These are phyloP conservation scores for Microcyclospora pomicola DNA, from an alignment of 2,329 filamentous ascomycete genomes.

Conservation along the genomic window DNA sequence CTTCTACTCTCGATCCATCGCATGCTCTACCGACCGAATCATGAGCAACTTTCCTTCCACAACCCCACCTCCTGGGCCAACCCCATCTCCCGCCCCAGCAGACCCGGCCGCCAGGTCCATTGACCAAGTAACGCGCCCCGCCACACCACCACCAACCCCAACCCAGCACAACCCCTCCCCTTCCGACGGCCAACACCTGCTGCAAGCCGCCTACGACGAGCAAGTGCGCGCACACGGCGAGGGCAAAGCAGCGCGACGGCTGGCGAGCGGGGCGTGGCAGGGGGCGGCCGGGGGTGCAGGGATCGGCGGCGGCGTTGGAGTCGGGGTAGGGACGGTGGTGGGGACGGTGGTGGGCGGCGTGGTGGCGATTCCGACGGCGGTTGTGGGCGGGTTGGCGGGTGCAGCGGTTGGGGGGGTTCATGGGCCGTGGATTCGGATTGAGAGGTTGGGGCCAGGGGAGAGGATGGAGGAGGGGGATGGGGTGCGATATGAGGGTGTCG, in stretches of 20 bases:
- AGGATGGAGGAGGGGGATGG: slow-evolving; percentile 7
- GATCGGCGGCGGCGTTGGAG: slow-evolving; percentile 28
- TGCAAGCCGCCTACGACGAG: slow-evolving; percentile 20
- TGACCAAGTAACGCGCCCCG: too few relatives aligned
- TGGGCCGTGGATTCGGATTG: slow-evolving; percentile 31
- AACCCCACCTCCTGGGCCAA: too few relatives aligned
- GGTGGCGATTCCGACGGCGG: slow-evolving; percentile 27
- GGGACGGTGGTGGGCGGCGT: slow-evolving; percentile 28
- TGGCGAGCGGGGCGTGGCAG: slow-evolving; percentile 26
- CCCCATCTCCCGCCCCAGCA: background rate
- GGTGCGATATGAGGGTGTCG: slow-evolving; percentile 6
- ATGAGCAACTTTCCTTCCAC: too few relatives aligned
- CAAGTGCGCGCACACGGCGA: slow-evolving; percentile 20
- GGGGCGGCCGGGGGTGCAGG: slow-evolving; percentile 29
- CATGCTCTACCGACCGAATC: too few relatives aligned
- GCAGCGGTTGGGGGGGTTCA: slow-evolving; percentile 28
- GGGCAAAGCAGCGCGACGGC: slow-evolving; percentile 13
- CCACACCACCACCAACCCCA: background rate
- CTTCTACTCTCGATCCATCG: too few relatives aligned
- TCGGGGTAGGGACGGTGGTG: slow-evolving; percentile 29
- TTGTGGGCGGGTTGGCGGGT: slow-evolving; percentile 27
- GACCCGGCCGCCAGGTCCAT: background rate
- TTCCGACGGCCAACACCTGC: slow-evolving; percentile 13
- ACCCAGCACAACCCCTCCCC: slow-evolving; percentile 6
- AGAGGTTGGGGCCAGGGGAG: slow-evolving; percentile 13